A percentile compares a stretch with the other conserved stretches of the same genome.
Evolutionary conservation across 805 yeast genomes (phyloP).

Genomic region (Wickerhamomyces chambardii): DNA sequence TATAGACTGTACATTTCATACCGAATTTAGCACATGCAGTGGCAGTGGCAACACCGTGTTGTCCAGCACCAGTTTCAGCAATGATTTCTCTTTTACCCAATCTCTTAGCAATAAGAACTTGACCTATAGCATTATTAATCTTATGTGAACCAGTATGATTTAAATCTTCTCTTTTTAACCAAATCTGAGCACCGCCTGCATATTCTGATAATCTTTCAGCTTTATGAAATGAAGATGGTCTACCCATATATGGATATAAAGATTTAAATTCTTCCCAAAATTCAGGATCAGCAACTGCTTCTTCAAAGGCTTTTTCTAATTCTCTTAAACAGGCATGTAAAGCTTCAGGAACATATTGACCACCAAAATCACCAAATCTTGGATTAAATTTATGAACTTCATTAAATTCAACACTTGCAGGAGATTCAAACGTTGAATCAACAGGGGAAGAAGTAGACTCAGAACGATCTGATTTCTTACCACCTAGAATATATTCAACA

Average conservation of each 20-base stretch:
- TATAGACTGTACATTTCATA: conserved; percentile 83
- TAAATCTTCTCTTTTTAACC: conserved; percentile 96
- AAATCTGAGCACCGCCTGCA: conserved; percentile 93
- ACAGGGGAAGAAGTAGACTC: conserved; percentile 11
- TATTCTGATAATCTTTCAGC: conserved; percentile 86
- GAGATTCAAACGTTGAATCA: no score
- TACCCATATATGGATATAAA: conserved; percentile 86
- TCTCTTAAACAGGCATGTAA: conserved; percentile 85
- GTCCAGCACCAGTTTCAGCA: conserved; percentile 93
- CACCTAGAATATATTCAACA: conserved; percentile 60
- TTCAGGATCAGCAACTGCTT: conserved; percentile 77
- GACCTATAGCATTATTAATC: conserved; percentile 79
- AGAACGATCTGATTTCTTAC: conserved; percentile 28
- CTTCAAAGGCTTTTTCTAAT: conserved; percentile 80
- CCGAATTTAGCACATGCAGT: conserved; percentile 93
- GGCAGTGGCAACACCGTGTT: conserved; percentile 90
- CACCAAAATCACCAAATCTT: conserved; percentile 93
- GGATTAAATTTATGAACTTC: conserved; percentile 65
- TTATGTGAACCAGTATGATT: conserved; percentile 88
- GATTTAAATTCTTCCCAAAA: conserved; percentile 92
- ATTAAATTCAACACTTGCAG: no score
- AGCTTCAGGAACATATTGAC: conserved; percentile 98
- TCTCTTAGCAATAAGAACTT: conserved; percentile 70
- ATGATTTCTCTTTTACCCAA: conserved; percentile 69
- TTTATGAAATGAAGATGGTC: conserved; percentile 88